phyloP scores from a whole-genome alignment of 306 rosid genomes.

The Cucurbita argyrosperma region DNA sequence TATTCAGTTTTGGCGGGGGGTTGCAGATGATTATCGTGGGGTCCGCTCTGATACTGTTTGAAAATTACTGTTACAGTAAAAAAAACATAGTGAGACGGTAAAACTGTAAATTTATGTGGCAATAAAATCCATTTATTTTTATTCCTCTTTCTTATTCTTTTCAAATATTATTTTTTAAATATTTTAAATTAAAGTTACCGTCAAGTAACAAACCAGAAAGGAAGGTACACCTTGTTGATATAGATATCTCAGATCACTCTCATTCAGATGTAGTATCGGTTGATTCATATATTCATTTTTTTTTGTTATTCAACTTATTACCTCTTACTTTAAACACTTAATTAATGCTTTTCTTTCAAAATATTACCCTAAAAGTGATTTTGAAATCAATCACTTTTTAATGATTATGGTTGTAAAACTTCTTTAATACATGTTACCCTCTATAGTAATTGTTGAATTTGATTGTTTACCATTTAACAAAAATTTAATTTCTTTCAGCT shows the following conservation, averaged over 20 bases:
- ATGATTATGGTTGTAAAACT: neutral
- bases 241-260: no score
- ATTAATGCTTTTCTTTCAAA: neutral
- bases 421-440: neutral
- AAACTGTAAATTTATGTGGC: no score
- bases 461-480: neutral
- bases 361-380: neutral
- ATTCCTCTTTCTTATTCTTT: no score
- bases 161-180: no score
- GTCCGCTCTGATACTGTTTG: neutral
- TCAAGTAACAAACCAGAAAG: no score
- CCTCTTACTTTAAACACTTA: neutral
- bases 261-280: no score
- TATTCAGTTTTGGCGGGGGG: slow-evolving; percentile 3
- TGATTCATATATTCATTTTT: neutral
- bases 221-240: no score
- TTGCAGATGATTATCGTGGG: slow-evolving; percentile 1
- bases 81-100: neutral
- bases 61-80: neutral
- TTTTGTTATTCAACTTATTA: neutral
- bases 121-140: no score
- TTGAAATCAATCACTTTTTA: neutral
- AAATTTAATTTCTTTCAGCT: neutral
- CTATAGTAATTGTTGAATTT: neutral
- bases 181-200: no score